Evolutionary conservation across 1,284 basidiomycete genomes (phyloP).

Genomic region (Porodaedalea pini): DNA sequence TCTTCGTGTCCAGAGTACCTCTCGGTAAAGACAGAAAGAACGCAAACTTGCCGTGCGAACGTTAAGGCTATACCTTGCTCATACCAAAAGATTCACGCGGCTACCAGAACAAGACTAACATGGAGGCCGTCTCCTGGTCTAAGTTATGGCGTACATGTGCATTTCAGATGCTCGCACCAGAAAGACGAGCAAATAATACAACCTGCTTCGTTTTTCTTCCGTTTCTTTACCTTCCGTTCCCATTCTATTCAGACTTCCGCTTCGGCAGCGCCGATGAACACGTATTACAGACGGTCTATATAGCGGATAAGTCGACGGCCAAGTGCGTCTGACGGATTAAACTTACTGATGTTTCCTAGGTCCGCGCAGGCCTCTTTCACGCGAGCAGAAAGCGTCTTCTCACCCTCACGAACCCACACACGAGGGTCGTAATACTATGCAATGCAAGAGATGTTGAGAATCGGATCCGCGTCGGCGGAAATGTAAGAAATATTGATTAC

Average conservation of each 20-base stretch:
- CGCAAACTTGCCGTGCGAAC: too few species aligned
- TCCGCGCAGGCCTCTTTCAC: slow-evolving; percentile 92
- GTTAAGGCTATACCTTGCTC: too few species aligned
- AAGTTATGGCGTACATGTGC: too few species aligned
- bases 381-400: slow-evolving; percentile 87
- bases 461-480: too few species aligned
- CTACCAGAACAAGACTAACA: too few species aligned
- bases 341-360: slow-evolving; percentile 71
- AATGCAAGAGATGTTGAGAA: not conserved
- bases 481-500: not conserved
- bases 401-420: slow-evolving; percentile 98
- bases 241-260: too few species aligned
- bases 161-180: too few species aligned
- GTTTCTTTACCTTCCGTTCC: too few species aligned
- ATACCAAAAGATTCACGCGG: too few species aligned
- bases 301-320: not conserved
- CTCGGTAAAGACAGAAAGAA: too few species aligned
- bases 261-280: not conserved
- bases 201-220: not conserved
- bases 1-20: too few species aligned
- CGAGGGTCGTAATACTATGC: slow-evolving; percentile 85
- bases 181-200: not conserved
- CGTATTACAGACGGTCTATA: not conserved
- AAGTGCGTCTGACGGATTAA: not conserved
- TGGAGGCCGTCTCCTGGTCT: too few species aligned